Evolutionary conservation across 345 rosid species (phyloP), one percentile per base, ranked within the genome.

Genomic region (Eucalyptus shirleyi): DNA sequence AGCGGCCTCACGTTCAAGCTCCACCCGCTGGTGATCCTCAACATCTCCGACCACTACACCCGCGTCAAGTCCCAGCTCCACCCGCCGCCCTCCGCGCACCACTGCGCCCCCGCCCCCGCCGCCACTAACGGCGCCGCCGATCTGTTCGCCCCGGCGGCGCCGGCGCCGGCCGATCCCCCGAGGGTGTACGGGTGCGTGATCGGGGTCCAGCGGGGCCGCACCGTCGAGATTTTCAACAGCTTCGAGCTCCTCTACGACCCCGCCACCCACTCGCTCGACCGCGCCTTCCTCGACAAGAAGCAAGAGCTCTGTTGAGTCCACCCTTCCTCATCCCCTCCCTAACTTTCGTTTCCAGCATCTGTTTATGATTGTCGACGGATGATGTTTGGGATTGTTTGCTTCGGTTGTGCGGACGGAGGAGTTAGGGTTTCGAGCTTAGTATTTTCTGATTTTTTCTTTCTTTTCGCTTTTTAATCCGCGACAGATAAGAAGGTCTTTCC

Each of bases 1-100:
- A 97, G 99, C 92, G 99, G 99, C 30, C 92, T 98, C 62, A 98
- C 99, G 72, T 98, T 98, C 96, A 97, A 98, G 97, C 93, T 98
- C 4, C 99, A 98, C 53, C 99, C 99, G 12, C 93, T 98, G 12
- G 99, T 97, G 86, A 97, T 98, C 62, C 95, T 98, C 17, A 98
- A 98, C 96, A 94, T 98, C 83, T 98, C 99, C 21, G 99, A 98
- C 91, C 99, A 98, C 95, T 95, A 93, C 92, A 96, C 99, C 28
- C 94, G 99, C 32, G 98, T 98, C 72, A 97, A 94, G 91, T 95
- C 98, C 47, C 99, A 98, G 95, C 89, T 93, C 89, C 93, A 94
- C 89, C 94, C 96, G 15, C 80, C 93, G 13, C 26, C 92, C 93
- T 67, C 93, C 51, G 49, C 88, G 88, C 80, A 90, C 50, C 59